Conservation (phyloP, 768 basidiomycete species). For the Coprinopsis sp. region DNA sequence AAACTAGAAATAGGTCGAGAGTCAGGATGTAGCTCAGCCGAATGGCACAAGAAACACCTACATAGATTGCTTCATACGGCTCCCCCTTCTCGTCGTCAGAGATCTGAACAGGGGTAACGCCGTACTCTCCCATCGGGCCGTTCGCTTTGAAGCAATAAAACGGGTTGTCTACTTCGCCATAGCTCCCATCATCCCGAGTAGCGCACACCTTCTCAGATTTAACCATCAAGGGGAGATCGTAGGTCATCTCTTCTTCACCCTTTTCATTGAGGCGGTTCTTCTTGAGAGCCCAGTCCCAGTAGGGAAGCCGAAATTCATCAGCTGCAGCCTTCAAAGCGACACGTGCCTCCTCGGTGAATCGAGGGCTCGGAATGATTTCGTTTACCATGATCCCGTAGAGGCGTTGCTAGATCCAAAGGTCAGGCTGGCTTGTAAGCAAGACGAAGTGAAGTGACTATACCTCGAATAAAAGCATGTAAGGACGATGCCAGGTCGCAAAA, state of each 20-base stretch:
- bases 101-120: background rate
- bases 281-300: conserved; percentile 2
- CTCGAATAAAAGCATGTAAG: conserved; percentile 1
- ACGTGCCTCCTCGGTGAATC: background rate
- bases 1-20: background rate
- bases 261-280: background rate
- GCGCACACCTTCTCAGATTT: background rate
- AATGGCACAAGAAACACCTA: background rate
- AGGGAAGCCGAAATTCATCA: background rate
- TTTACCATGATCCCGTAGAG: background rate
- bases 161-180: background rate
- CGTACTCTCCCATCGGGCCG: background rate
- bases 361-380: background rate
- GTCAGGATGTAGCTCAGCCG: background rate
- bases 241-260: background rate
- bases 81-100: background rate
- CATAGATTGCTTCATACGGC: background rate
- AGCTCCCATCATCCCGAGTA: background rate
- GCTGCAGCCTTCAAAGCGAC: background rate
- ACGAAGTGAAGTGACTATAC: background rate
- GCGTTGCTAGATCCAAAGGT: background rate
- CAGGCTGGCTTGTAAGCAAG: background rate
- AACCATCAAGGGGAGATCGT: background rate
- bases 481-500: background rate
- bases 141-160: background rate